Conservation (phyloP, 2,329 filamentous ascomycete species). For the Alternaria novae-zelandiae region DNA sequence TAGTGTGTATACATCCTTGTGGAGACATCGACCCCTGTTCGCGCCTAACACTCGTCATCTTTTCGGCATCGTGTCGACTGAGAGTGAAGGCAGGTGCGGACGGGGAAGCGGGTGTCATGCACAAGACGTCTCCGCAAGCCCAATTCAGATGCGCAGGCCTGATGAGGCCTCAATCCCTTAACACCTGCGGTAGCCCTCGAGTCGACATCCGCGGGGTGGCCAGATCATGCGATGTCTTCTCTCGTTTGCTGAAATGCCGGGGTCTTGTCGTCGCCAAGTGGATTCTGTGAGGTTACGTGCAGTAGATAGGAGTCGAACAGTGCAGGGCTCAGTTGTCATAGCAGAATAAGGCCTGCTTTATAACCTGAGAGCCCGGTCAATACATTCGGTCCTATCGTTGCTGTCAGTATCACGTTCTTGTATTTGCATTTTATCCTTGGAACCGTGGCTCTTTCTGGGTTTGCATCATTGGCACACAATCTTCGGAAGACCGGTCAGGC, state of each 20-base stretch:
- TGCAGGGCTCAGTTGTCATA: background rate
- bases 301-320: constrained; percentile 1
- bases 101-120: constrained; percentile 12
- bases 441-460: background rate
- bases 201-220: background rate
- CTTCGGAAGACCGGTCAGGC: background rate
- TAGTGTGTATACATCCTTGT: constrained; percentile 7
- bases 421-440: constrained; percentile 11
- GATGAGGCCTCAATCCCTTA: constrained; percentile 5
- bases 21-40: background rate
- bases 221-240: constrained; percentile 5
- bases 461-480: background rate
- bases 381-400: constrained; percentile 21
- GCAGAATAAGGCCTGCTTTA: constrained; percentile 14
- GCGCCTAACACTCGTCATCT: constrained; percentile 9
- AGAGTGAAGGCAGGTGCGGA: background rate
- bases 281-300: constrained; percentile 4
- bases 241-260: constrained; percentile 4
- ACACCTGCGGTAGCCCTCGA: constrained; percentile 7
- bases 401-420: constrained; percentile 7
- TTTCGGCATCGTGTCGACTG: background rate
- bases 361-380: constrained; percentile 22
- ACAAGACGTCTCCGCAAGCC: background rate
- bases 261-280: constrained; percentile 1
- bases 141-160: background rate